Conservation (phyloP, 1,139 yeast species). For the Magnusiomyces ingens region DNA sequence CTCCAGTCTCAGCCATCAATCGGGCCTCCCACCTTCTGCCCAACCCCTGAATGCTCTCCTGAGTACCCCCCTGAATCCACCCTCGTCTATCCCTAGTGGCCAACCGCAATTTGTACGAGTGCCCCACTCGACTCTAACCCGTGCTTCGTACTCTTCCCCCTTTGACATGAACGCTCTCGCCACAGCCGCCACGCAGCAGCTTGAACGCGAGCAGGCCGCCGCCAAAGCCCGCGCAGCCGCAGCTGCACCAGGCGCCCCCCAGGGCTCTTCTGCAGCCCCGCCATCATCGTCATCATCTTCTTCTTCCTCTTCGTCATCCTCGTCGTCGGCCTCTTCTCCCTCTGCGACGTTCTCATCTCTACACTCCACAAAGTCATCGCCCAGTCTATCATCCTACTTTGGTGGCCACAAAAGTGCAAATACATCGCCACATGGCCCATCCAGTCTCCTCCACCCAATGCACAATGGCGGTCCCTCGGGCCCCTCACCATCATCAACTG, state of each 20-base stretch:
- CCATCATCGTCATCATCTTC: not conserved
- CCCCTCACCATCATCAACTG: slow-evolving; percentile 25
- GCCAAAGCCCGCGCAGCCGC: not conserved
- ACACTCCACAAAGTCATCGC: slow-evolving; percentile 53
- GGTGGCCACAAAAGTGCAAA: slow-evolving; percentile 7
- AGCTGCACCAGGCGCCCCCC: not conserved
- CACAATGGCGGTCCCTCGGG: slow-evolving; percentile 8
- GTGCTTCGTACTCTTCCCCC: slow-evolving; percentile 26
- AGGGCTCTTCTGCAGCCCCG: not conserved
- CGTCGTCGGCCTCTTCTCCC: slow-evolving; percentile 19
- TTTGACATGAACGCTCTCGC: slow-evolving; percentile 73
- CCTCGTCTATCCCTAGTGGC: not conserved
- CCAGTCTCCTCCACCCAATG: too few species aligned
- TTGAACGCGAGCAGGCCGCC: slow-evolving; percentile 41
- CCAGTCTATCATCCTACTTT: slow-evolving; percentile 58
- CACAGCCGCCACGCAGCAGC: slow-evolving; percentile 74
- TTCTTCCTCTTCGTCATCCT: slow-evolving; percentile 7
- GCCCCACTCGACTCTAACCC: slow-evolving; percentile 18
- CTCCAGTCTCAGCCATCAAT: not conserved
- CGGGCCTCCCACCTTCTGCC: not conserved
- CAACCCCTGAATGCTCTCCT: too few species aligned
- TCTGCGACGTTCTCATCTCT: slow-evolving; percentile 28
- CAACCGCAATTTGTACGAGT: slow-evolving; percentile 3
- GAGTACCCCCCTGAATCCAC: not conserved
- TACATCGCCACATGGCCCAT: too few species aligned